These are phyloP conservation scores for Pichia heedii DNA, from an alignment of 805 yeast genomes.

Conservation along the genomic window DNA sequence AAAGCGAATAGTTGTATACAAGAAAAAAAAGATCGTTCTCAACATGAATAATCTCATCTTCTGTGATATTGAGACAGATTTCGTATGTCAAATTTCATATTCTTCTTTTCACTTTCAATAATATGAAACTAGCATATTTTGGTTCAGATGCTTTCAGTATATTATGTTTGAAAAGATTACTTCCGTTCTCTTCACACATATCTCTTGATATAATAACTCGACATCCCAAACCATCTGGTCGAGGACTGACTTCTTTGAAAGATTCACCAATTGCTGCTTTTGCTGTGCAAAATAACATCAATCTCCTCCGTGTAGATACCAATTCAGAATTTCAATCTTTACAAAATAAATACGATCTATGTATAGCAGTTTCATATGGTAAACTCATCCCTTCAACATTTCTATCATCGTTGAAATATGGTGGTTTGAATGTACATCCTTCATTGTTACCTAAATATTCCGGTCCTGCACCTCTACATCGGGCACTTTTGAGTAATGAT, in stretches of 20 bases:
- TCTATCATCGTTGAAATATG: constrained; percentile 38
- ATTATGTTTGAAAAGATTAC: constrained; percentile 35
- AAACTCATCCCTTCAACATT: constrained; percentile 61
- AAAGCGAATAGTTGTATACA: no score
- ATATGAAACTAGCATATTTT: constrained; percentile 46
- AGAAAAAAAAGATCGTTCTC: no score
- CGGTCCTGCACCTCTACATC: constrained; percentile 88
- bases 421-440: constrained; percentile 90
- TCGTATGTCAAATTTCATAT: no score
- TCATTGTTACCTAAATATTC: constrained; percentile 73
- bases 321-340: constrained; percentile 28
- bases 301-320: constrained; percentile 44
- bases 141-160: constrained; percentile 73
- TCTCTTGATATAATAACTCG: constrained; percentile 55
- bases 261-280: constrained; percentile 47
- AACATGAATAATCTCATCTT: no score
- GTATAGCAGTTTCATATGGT: constrained; percentile 92
- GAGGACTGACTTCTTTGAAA: constrained; percentile 36
- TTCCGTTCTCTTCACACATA: constrained; percentile 16
- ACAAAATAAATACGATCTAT: constrained; percentile 40
- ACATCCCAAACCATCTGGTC: constrained; percentile 54
- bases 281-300: constrained; percentile 28
- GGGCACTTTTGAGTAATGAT: constrained; percentile 60
- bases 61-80: no score
- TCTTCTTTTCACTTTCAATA: neutral